Base-by-base conservation (phyloP, 2,329 filamentous ascomycete genomes). In the Fusarium staphyleae region DNA sequence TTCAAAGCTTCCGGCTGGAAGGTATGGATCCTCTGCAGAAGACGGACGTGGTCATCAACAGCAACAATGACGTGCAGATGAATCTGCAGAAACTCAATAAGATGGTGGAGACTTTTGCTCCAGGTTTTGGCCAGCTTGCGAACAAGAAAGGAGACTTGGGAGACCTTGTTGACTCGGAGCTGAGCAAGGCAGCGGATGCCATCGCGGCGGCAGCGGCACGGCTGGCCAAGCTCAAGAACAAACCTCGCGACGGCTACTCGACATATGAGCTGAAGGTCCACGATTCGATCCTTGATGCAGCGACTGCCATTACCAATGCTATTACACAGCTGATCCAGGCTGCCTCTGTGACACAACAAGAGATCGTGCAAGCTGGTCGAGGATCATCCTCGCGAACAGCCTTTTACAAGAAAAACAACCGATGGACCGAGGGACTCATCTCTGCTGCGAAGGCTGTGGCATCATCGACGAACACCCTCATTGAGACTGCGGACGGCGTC, bases 361-460 rank as follows among this genome's bases (percentile, higher is more conserved):
- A 99, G 77, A 99, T 99, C 70, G 95, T 99, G 35, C 88, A 92
- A 62, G 91, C 96, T 59, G 95, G 95, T 7, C 88, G 90, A 15
- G 95, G 95, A 29, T 89, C 88, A 19, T 91, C 90, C 44, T 96
- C 91, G 36, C 85, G 88, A 52, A 96, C 93, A 2, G 92, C 93
- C 18, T 99, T 99, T 75, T 99, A 99, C 87, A 98, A 98, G 84
- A 98, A 98, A 81, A 97, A 99, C 83, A 99, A 98, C 77, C 86
- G 95, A 45, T 99, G 95, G 95, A 99, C 95, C 0, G 95, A 99
- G 71, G 95, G 95, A 40, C 86, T 99, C 55, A 97, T 99, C 71
- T 96, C 91, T 30, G 95, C 95, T 1, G 93, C 95, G 61, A 99
- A 99, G 78, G 95, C 95, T 1, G 95, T 99, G 14, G 95, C 95